phyloP scores from a whole-genome alignment of 805 yeast genomes.

The Alloascoidea hylecoeti region DNA sequence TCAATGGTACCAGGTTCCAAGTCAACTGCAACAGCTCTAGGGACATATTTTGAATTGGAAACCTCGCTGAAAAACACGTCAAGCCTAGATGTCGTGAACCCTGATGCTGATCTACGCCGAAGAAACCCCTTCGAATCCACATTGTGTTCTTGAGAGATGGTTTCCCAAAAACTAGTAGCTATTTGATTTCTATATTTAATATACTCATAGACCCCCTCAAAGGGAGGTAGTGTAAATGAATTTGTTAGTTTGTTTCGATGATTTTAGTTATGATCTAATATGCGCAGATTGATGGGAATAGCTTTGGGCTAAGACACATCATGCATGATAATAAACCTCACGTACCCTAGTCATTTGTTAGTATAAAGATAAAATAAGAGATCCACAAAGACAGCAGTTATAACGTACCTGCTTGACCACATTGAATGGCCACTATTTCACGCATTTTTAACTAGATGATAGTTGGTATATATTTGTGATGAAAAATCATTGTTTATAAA shows the following conservation, averaged over 20 bases:
- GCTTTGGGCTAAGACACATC: conserved; percentile 4
- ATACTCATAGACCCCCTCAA: no score
- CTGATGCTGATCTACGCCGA: conserved; percentile 2
- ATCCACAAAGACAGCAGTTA: no score
- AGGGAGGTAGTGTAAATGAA: no score
- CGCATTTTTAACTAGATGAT: no score
- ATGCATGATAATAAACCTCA: conserved; percentile 13
- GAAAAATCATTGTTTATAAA: no score
- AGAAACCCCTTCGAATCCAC: conserved; percentile 19
- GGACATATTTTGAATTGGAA: conserved; percentile 75
- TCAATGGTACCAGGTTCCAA: conserved; percentile 93
- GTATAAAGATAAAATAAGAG: no score
- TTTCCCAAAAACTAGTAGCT: conserved; percentile 20
- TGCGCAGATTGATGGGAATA: conserved; percentile 4
- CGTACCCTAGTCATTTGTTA: no score
- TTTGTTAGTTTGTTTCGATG: no score
- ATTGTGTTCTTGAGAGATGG: conserved; percentile 20
- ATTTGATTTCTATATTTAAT: background rate
- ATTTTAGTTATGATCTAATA: background rate
- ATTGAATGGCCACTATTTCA: conserved; percentile 27
- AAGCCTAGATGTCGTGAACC: conserved; percentile 20
- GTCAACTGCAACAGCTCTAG: conserved; percentile 86
- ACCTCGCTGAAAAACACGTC: conserved; percentile 67
- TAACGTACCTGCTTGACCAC: conserved; percentile 28
- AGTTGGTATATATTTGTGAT: no score